Base-by-base conservation (phyloP, 495 filamentous ascomycete genomes). In the Hypoxylon fuscum region DNA sequence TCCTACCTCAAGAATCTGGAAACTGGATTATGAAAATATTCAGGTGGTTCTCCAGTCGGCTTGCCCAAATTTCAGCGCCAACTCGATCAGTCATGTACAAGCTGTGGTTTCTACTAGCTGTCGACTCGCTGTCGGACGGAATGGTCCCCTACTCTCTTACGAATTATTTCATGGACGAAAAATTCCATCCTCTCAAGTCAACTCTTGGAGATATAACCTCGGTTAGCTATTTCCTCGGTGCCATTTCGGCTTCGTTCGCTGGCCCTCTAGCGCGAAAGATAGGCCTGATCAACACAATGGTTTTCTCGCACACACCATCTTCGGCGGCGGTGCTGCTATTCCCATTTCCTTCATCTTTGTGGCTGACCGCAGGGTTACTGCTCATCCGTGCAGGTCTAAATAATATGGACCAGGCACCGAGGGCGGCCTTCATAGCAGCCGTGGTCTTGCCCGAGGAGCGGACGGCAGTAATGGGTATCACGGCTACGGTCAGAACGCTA, bases 241-340 rank as follows among this genome's bases (percentile, higher is more conserved):
- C 90, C 0, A 70, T 84, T 2, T 88, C 87, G 3, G 90, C 87
- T 66, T 78, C 94, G 2, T 83, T 93, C 29, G 86, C 90, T 2
- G 87, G 90, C 0, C 88, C 91, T 1, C 82, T 96, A 55, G 83
- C 91, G 3, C 87, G 88, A 53, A 81, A 87, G 34, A 86, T 96
- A 38, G 93, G 93, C 0, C 83, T 93, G 27, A 82, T 96, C 66
- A 89, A 88, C 76, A 92, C 91, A 6, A 96, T 96, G 91, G 90
- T 94, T 23, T 92, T 91, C 65, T 92, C 90, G 1, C 91, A 95
- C 66, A 81, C 91, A 5, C 91, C 91, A 0, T 91, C 89, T 1
- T 83, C 90, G 6, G 76, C 92, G 41, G 87, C 88, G 54, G 83
- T 95, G 1, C 76, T 86, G 9, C 66, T 93, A 22, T 88, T 96